Percentiles rank a stretch among this genome's conserved stretches.
These are phyloP conservation scores for Perkinsus olseni DNA, from an alignment of 169 alveolate genomes.

Conservation along the genomic window DNA sequence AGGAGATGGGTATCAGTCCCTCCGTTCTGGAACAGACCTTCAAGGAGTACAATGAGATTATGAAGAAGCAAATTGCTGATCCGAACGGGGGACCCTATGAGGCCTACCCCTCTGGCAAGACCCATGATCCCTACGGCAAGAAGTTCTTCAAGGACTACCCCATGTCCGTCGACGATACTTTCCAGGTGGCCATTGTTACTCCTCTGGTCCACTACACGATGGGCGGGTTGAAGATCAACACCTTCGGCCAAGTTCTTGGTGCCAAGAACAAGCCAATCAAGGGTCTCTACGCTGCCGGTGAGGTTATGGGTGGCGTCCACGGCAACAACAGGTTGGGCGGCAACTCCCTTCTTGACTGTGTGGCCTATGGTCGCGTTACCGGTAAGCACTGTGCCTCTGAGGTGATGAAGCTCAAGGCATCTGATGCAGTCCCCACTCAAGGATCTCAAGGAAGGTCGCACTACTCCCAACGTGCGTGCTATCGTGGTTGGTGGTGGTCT, in stretches of 20 bases:
- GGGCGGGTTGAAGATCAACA: slow-evolving; percentile 49
- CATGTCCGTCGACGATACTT: slow-evolving; percentile 21
- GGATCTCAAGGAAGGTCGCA: neutral
- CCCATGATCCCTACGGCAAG: neutral
- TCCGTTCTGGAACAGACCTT: neutral
- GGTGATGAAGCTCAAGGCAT: neutral
- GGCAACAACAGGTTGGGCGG: slow-evolving; percentile 48
- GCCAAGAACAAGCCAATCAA: slow-evolving; percentile 28
- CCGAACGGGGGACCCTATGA: slow-evolving; percentile 30
- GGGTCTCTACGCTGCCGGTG: slow-evolving; percentile 45
- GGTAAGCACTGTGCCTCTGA: slow-evolving; percentile 17
- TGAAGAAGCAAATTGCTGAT: slow-evolving; percentile 33
- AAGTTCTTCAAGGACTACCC: slow-evolving; percentile 35
- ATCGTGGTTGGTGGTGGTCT: slow-evolving; percentile 27
- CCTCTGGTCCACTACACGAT: slow-evolving; percentile 47
- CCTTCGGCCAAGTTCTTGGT: slow-evolving; percentile 37
- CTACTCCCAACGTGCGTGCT: neutral
- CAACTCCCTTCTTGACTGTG: slow-evolving; percentile 39
- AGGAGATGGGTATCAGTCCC: neutral
- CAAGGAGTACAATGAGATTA: slow-evolving; percentile 29
- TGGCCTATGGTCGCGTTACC: slow-evolving; percentile 34
- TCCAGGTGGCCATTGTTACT: slow-evolving; percentile 35
- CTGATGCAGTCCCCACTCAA: neutral
- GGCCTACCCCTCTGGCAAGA: slow-evolving; percentile 23
- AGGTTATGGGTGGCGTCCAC: slow-evolving; percentile 47